Evolutionary conservation across 2,329 filamentous ascomycete species (phyloP).

Genomic region (Neoarthrinium moseri): DNA sequence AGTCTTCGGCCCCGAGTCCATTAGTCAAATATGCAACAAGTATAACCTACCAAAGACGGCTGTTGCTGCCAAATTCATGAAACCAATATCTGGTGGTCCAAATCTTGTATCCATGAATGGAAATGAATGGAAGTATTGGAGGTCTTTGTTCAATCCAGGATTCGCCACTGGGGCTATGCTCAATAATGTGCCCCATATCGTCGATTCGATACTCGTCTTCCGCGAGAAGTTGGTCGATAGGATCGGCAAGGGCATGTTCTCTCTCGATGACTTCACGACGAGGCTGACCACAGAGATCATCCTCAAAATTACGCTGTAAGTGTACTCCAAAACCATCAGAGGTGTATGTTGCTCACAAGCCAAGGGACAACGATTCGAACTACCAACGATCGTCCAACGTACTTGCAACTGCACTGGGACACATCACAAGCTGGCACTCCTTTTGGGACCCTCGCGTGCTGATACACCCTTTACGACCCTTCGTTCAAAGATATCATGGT

Average conservation of each 20-base stretch:
- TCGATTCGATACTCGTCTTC: slow-evolving; percentile 3
- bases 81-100: background rate
- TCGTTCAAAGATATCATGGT: slow-evolving; percentile 12
- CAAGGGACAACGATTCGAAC: background rate
- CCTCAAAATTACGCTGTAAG: slow-evolving; percentile 13
- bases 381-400: background rate
- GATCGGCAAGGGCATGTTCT: slow-evolving; percentile 6
- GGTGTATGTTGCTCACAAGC: background rate
- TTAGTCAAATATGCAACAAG: slow-evolving; percentile 12
- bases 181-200: background rate
- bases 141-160: slow-evolving; percentile 1
- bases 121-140: slow-evolving; percentile 5
- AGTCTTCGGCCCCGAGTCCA: slow-evolving; percentile 9
- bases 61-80: slow-evolving; percentile 2
- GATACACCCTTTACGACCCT: slow-evolving; percentile 9
- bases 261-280: slow-evolving; percentile 12
- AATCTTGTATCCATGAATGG: background rate
- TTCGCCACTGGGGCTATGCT: slow-evolving; percentile 1
- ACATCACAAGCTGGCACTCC: slow-evolving; percentile 12
- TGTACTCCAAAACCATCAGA: background rate
- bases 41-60: slow-evolving; percentile 12
- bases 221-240: slow-evolving; percentile 9
- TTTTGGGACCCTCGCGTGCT: slow-evolving; percentile 13
- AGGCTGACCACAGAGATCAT: slow-evolving; percentile 11
- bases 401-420: background rate